phyloP scores from a whole-genome alignment of 1,139 yeast species.

The Eremothecium gossypii region DNA sequence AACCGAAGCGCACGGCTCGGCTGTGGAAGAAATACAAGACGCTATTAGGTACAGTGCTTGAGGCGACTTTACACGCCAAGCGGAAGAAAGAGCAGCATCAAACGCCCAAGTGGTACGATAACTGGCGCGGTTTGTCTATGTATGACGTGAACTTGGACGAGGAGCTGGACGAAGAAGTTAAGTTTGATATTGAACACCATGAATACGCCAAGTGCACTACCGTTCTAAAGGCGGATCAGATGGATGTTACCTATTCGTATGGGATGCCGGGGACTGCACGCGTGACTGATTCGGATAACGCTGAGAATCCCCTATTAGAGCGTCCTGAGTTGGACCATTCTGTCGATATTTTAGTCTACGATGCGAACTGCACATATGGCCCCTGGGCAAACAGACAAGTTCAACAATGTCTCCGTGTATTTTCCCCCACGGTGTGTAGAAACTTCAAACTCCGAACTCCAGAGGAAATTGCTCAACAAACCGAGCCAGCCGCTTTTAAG shows the following conservation, averaged over 20 bases:
- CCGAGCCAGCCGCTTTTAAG: slow-evolving; percentile 40
- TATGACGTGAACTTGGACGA: slow-evolving; percentile 27
- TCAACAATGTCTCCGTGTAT: slow-evolving; percentile 49
- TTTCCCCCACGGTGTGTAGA: slow-evolving; percentile 60
- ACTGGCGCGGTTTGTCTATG: slow-evolving; percentile 38
- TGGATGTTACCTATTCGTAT: slow-evolving; percentile 50
- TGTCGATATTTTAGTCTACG: slow-evolving; percentile 46
- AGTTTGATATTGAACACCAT: slow-evolving; percentile 32
- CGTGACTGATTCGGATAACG: too few relatives aligned
- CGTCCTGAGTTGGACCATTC: slow-evolving; percentile 56
- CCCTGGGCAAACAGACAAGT: slow-evolving; percentile 95
- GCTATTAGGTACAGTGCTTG: background rate
- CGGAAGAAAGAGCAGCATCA: slow-evolving; percentile 31
- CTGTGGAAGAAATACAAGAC: slow-evolving; percentile 17
- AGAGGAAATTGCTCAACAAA: background rate
- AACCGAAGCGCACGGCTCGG: slow-evolving; percentile 16
- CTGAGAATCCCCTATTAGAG: background rate
- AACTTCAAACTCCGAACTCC: slow-evolving; percentile 31
- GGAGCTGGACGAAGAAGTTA: slow-evolving; percentile 21
- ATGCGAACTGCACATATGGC: slow-evolving; percentile 73
- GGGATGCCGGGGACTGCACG: slow-evolving; percentile 53
- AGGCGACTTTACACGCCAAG: background rate
- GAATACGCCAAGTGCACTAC: slow-evolving; percentile 83
- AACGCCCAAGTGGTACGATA: slow-evolving; percentile 20
- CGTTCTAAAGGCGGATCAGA: slow-evolving; percentile 53